phyloP scores from a whole-genome alignment of 441 rosid genomes.

The Pelargonium fulgidum region DNA sequence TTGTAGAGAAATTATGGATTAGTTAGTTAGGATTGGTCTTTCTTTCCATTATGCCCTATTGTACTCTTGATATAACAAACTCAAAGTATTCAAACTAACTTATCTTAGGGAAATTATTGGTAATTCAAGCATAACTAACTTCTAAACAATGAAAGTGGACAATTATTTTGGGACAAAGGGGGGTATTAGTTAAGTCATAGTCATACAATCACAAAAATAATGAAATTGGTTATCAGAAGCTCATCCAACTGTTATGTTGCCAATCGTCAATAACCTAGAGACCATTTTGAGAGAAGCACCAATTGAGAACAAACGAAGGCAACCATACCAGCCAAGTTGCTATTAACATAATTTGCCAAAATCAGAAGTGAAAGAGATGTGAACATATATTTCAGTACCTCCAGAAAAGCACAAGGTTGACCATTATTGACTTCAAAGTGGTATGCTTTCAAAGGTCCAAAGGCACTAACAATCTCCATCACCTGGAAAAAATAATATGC shows the following conservation, averaged over 20 bases:
- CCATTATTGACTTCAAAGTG: constrained; percentile 42
- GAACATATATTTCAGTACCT: constrained; percentile 48
- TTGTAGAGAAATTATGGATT: no score
- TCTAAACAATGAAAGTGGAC: no score
- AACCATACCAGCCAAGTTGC: not conserved
- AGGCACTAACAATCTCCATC: constrained; percentile 71
- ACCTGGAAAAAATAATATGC: constrained; percentile 42
- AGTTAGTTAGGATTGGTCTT: no score
- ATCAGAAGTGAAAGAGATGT: constrained; percentile 10
- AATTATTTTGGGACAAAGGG: not conserved
- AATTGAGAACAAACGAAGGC: not conserved
- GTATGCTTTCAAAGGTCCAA: constrained; percentile 78
- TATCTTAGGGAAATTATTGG: no score
- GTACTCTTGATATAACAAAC: no score
- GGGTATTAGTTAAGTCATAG: not conserved
- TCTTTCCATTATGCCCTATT: no score
- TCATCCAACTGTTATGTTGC: not conserved
- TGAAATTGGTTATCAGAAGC: not conserved
- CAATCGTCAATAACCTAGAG: not conserved
- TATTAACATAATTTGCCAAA: not conserved
- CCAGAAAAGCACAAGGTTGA: constrained; percentile 55
- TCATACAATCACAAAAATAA: not conserved
- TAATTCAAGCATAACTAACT: no score
- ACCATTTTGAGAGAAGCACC: not conserved
- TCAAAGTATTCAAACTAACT: no score